phyloP scores from a whole-genome alignment of 2,329 filamentous ascomycete species.

The Curvularia lunata region DNA sequence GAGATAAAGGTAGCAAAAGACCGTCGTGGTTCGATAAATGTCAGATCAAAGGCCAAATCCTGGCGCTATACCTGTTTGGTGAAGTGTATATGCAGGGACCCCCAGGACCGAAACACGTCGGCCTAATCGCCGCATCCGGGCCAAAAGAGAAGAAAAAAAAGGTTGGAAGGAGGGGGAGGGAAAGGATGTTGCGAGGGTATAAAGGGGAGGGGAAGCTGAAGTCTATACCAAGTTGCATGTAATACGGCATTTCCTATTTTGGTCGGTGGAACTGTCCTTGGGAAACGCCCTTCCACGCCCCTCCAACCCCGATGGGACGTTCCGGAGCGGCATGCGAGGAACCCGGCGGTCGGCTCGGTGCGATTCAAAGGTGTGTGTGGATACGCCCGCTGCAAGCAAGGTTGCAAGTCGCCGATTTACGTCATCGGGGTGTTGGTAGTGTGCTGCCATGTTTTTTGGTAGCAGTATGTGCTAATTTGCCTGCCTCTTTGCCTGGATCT shows the following conservation, averaged over 20 bases:
- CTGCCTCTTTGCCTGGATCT: background rate
- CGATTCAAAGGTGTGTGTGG: slow-evolving; percentile 1
- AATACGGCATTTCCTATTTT: background rate
- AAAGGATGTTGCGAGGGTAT: no score
- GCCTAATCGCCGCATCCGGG: slow-evolving; percentile 2
- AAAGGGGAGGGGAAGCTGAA: background rate
- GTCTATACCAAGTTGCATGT: no score
- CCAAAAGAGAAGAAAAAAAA: background rate
- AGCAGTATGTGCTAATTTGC: no score
- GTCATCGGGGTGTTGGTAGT: slow-evolving; percentile 4
- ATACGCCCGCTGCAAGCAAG: background rate
- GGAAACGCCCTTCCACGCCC: no score
- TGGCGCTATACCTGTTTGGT: slow-evolving; percentile 31
- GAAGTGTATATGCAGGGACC: slow-evolving; percentile 28
- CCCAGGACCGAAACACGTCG: slow-evolving; percentile 2
- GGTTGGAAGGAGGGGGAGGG: background rate
- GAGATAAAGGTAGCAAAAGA: slow-evolving; percentile 6
- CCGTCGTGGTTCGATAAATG: slow-evolving; percentile 14
- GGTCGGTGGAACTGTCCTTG: background rate
- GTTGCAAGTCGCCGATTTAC: background rate
- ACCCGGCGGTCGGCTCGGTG: background rate
- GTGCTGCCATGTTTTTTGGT: background rate
- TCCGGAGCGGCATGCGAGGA: background rate
- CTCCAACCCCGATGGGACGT: slow-evolving; percentile 2
- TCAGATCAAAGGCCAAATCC: slow-evolving; percentile 12